phyloP scores from a whole-genome alignment of 139 green algal genomes.

The Yamagishiella unicocca region DNA sequence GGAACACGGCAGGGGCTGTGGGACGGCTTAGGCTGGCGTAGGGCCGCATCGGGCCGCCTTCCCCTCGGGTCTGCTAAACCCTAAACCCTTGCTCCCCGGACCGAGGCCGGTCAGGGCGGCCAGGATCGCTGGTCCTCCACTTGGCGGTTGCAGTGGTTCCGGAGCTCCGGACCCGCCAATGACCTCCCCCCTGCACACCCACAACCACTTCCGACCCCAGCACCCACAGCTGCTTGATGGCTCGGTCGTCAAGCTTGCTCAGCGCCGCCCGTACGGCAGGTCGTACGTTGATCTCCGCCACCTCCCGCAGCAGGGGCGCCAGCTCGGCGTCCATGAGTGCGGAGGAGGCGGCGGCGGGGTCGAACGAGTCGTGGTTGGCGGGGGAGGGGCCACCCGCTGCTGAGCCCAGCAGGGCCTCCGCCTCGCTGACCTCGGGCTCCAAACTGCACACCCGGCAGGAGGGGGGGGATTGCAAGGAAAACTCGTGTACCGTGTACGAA shows the following conservation, averaged over 20 bases:
- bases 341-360: background rate
- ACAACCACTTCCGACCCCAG: background rate
- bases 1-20: too few species aligned
- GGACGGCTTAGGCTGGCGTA: too few species aligned
- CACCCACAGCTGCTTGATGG: slow-evolving; percentile 41
- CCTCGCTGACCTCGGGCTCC: slow-evolving; percentile 3
- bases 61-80: too few species aligned
- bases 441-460: background rate
- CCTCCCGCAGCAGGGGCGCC: slow-evolving; percentile 29
- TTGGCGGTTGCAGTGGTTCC: too few species aligned
- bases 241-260: slow-evolving; percentile 32
- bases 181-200: background rate
- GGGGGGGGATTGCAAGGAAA: too few species aligned
- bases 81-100: too few species aligned
- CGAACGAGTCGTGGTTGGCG: background rate
- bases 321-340: slow-evolving; percentile 29
- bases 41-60: too few species aligned
- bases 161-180: too few species aligned
- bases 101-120: too few species aligned
- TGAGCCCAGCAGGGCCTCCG: slow-evolving; percentile 35
- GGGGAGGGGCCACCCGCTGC: background rate
- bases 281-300: slow-evolving; percentile 35
- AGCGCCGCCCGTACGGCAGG: slow-evolving; percentile 34
- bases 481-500: too few species aligned
- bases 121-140: too few species aligned